phyloP scores from a whole-genome alignment of 805 yeast genomes.

The Saccharomycopsis sp. region DNA sequence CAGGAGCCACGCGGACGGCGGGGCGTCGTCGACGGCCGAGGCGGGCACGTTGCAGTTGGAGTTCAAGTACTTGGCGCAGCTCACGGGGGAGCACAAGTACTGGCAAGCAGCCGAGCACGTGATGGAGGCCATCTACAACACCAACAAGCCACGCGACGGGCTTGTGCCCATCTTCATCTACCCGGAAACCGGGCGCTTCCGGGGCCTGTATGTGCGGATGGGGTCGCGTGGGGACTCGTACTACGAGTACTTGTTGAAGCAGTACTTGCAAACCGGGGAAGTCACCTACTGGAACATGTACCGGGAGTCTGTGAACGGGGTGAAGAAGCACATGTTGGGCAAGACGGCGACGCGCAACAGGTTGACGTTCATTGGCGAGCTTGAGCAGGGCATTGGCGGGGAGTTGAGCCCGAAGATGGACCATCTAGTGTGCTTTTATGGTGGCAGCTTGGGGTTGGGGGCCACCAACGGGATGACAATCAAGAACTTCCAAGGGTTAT shows the following conservation, averaged over 20 bases:
- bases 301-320: conserved; percentile 67
- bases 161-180: conserved; percentile 73
- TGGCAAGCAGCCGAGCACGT: conserved; percentile 76
- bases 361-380: conserved; percentile 68
- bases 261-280: conserved; percentile 70
- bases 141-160: conserved; percentile 53
- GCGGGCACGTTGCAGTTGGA: conserved; percentile 82
- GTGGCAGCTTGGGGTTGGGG: conserved; percentile 82
- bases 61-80: conserved; percentile 66
- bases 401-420: conserved; percentile 71
- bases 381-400: conserved; percentile 57
- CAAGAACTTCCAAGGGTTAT: conserved; percentile 46
- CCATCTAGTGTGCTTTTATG: conserved; percentile 85
- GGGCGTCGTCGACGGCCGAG: conserved; percentile 85
- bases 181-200: conserved; percentile 66
- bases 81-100: conserved; percentile 71
- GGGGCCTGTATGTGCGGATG: conserved; percentile 57
- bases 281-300: conserved; percentile 63
- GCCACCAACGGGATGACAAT: conserved; percentile 69
- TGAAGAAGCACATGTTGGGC: conserved; percentile 54
- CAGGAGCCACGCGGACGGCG: conserved; percentile 54
- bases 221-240: conserved; percentile 94
- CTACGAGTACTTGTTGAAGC: conserved; percentile 81
- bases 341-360: conserved; percentile 51
- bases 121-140: conserved; percentile 58